Evolutionary conservation across 1,284 basidiomycete species (phyloP), one percentile per base, ranked within the genome.

Genomic region (Neonothopanus nambi): DNA sequence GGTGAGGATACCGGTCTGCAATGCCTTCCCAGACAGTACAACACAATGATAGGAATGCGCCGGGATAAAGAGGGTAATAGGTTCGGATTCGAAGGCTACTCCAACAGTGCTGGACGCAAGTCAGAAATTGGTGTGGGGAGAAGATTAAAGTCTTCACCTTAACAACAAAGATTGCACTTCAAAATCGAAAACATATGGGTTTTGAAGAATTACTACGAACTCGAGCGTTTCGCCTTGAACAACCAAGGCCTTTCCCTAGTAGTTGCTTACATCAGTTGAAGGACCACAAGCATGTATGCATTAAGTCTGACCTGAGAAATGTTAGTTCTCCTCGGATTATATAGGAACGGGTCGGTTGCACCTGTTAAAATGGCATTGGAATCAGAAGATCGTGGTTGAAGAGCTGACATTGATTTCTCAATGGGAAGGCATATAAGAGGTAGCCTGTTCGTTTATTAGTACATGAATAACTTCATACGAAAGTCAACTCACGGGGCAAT

Each of bases 141-240:
- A 35, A 15, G 35, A 38, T 5, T 48, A 18, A 2, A 17, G 28
- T 30, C 33, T 17, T 3, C 38, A 94, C 94, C 93, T 89, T 8
- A 98, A 74, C 9, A 84, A 81, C 28, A 98, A 66, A 57, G 83
- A 85, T 56, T 91, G 84, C 23, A 98, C 69, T 56, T 97, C 93
- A 9, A 99, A 76, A 56, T 95, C 91, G 67, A 98, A 94, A 1
- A 90, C 81, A 64, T 91, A 96, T 0, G 93, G 91, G 65, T 99
- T 99, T 56, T 86, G 82, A n/a, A 99, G 71, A 9, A 89, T 89
- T 26, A 98, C 78, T 24, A 87, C 78, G 58, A 98, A 81, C 60
- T 96, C 91, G 17, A 94, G 74, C 3, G 72, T 68, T 68, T 99
- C 96, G 58, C 89, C 89, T 65, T 92, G 89, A 2, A 96, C 89